Base-by-base conservation (phyloP, 1,284 basidiomycete species). In the Heterobasidion annosum region DNA sequence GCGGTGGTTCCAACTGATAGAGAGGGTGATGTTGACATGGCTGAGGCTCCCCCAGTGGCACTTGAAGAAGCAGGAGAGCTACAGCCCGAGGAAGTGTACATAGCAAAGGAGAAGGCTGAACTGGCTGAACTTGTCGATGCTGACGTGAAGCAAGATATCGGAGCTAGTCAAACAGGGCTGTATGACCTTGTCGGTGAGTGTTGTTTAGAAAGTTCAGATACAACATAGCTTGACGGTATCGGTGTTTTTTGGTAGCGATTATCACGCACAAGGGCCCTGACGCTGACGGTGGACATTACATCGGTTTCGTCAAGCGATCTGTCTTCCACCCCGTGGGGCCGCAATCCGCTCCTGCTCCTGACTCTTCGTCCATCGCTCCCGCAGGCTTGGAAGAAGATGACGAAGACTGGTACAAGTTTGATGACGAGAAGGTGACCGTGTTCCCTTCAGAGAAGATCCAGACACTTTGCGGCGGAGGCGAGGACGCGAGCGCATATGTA, bases 191-290 rank as follows among this genome's bases (percentile, higher is more conserved):
- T 91, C 54, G 89, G 91, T 84, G 57, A 62, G 85, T 75, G 3
- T 1, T 45, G 15, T 50, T 46, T 16, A 45, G 10, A 51, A 9
- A 3, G 42, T 35, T 46, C 42, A 47, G 9, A 25, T 25, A 5
- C 25, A 25, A 25, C 25, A 25, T 4, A 25, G 0, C 25, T 25
- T 25, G 4, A 18, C 46, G 9, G 9, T 32, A 32, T 52, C 40
- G 45, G 35, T 50, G 15, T 15, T 50, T 49, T 15, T 16, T 37
- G 48, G 45, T 63, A 91, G 92, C 87, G 1, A 91, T 99, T 64
- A 86, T 99, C 13, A 97, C 94, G 32, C 96, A 98, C 78, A 99
- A 99, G 68, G 97, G 97, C 15, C 85, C 93, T 0, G 89, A 88
- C 0, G 94, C 96, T 0, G 94, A 98, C 65, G 85, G 91, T 0